phyloP scores from a whole-genome alignment of 1,139 yeast species.

The Debaryomyces coudertii region DNA sequence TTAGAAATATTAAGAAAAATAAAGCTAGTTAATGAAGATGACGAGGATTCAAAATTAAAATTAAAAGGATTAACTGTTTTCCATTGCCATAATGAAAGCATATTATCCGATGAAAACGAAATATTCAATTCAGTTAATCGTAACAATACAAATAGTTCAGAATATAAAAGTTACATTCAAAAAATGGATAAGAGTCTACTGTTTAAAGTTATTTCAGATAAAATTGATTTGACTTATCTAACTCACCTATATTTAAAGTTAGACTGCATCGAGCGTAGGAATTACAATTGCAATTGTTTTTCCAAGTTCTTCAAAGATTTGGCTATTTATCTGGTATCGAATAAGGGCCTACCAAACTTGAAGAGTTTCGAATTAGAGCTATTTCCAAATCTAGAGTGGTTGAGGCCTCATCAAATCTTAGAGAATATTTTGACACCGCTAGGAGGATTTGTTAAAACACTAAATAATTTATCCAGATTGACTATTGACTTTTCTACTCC shows the following conservation, averaged over 20 bases:
- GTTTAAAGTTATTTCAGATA: conserved; percentile 27
- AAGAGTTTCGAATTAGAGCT: conserved; percentile 35
- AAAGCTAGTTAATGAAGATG: conserved; percentile 23
- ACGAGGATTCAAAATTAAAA: conserved; percentile 27
- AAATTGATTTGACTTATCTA: conserved; percentile 30
- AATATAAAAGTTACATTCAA: conserved; percentile 18
- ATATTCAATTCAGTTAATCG: conserved; percentile 1
- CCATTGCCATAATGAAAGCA: conserved; percentile 36
- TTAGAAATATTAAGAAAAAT: conserved; percentile 30
- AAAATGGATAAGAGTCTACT: conserved; percentile 25
- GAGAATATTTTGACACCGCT: conserved; percentile 38
- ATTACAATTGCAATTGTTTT: conserved; percentile 33
- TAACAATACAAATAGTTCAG: conserved; percentile 10
- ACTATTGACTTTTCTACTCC: conserved; percentile 42
- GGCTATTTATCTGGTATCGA: conserved; percentile 21
- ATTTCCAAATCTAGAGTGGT: conserved; percentile 43
- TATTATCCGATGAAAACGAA: conserved; percentile 13
- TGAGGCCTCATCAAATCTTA: conserved; percentile 41
- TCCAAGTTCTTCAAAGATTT: conserved; percentile 35
- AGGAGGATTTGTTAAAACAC: conserved; percentile 33
- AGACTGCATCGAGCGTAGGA: conserved; percentile 37
- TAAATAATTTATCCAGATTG: conserved; percentile 27
- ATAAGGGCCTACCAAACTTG: conserved; percentile 38
- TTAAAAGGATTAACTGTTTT: conserved; percentile 36
- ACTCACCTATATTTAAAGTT: conserved; percentile 32